Evolutionary conservation across 2,329 filamentous ascomycete genomes (phyloP).

Genomic region (Epichloe glyceriae): DNA sequence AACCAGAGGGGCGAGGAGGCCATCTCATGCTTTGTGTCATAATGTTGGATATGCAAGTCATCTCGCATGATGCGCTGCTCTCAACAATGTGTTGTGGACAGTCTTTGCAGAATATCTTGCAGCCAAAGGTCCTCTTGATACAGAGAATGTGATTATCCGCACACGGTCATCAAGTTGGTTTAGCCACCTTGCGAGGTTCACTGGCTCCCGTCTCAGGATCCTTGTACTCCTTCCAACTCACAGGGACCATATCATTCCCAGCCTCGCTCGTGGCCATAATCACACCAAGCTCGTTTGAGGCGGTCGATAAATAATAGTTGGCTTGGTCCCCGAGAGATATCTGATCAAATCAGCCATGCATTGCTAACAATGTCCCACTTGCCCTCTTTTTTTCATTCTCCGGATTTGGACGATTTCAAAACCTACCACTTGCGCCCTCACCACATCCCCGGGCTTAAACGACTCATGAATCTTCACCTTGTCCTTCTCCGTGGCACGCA

Average conservation of each 20-base stretch:
- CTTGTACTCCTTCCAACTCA: slow-evolving; percentile 90
- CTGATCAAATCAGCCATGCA: slow-evolving; percentile 22
- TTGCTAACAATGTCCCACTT: background rate
- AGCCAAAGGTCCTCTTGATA: too few relatives aligned
- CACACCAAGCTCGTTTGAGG: slow-evolving; percentile 81
- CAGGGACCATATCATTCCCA: slow-evolving; percentile 81
- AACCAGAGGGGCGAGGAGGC: background rate
- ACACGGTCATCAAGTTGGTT: slow-evolving; percentile 54
- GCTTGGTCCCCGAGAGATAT: slow-evolving; percentile 87
- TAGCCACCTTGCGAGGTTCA: slow-evolving; percentile 85
- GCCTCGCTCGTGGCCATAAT: slow-evolving; percentile 83
- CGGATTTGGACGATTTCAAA: background rate
- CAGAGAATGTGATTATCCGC: too few relatives aligned
- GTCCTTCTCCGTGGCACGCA: slow-evolving; percentile 91
- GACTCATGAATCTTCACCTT: slow-evolving; percentile 82
- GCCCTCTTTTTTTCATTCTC: background rate
- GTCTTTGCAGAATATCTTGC: background rate
- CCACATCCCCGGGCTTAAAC: slow-evolving; percentile 86
- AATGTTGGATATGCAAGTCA: background rate
- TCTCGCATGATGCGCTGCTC: background rate
- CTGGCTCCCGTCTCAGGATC: slow-evolving; percentile 65
- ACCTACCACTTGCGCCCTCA: slow-evolving; percentile 69
- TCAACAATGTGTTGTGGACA: background rate
- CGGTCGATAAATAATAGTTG: slow-evolving; percentile 90
- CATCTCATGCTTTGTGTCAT: background rate